A percentile compares a stretch with the other conserved stretches of the same genome.
phyloP scores from a whole-genome alignment of 306 rosid species.

The Castanea crenata region DNA sequence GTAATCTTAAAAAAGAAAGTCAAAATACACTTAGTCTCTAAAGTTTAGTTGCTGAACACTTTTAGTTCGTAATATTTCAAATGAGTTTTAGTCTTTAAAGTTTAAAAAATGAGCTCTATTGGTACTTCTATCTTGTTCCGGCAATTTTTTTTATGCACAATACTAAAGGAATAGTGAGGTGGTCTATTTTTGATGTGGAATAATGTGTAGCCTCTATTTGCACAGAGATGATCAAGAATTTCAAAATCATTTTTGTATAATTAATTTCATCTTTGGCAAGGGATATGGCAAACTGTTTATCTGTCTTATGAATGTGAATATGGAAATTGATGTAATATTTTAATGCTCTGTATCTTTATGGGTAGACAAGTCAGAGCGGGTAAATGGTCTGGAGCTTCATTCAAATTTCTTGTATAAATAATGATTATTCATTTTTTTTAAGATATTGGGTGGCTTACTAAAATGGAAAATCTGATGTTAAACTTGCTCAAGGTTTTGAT shows the following conservation, averaged over 20 bases:
- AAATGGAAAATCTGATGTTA: background rate
- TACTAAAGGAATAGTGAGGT: too few relatives aligned
- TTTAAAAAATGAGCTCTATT: too few relatives aligned
- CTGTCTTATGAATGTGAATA: background rate
- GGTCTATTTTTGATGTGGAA: too few relatives aligned
- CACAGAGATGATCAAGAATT: too few relatives aligned
- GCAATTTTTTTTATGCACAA: too few relatives aligned
- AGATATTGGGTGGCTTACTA: slow-evolving; percentile 9
- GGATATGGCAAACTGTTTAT: background rate
- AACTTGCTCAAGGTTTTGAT: slow-evolving; percentile 11
- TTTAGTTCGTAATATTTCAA: too few relatives aligned
- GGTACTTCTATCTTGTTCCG: too few relatives aligned
- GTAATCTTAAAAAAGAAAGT: too few relatives aligned
- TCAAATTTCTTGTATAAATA: background rate
- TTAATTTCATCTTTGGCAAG: background rate
- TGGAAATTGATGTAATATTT: background rate
- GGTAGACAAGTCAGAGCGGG: background rate
- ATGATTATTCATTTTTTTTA: background rate
- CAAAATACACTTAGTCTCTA: too few relatives aligned
- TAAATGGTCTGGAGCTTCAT: background rate
- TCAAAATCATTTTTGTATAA: too few relatives aligned
- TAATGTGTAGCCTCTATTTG: background rate
- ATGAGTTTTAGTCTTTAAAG: too few relatives aligned
- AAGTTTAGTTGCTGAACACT: too few relatives aligned
- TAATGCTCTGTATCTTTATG: background rate